Conservation (phyloP, 1,139 yeast species). For the Kodamaea alishanica region DNA sequence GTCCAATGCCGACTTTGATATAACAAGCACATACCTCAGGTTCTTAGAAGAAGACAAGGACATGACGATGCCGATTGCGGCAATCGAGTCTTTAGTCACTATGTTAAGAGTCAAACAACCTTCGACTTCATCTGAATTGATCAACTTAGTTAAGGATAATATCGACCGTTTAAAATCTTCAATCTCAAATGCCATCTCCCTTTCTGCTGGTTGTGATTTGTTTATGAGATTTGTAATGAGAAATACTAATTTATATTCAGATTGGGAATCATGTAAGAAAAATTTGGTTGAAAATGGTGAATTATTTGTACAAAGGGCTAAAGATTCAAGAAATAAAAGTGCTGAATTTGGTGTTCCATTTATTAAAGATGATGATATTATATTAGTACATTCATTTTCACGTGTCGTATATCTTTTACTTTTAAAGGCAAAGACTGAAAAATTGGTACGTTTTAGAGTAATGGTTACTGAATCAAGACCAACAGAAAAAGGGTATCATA, state of each 20-base stretch:
- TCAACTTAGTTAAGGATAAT: conserved; percentile 73
- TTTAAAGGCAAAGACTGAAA: conserved; percentile 64
- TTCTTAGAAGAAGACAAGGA: conserved; percentile 85
- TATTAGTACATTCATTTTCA: conserved; percentile 87
- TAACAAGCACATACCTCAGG: conserved; percentile 71
- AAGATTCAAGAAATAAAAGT: conserved; percentile 80
- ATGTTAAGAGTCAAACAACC: conserved; percentile 80
- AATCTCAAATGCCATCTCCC: conserved; percentile 85
- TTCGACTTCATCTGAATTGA: conserved; percentile 88
- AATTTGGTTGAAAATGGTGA: conserved; percentile 93
- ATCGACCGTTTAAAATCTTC: conserved; percentile 69
- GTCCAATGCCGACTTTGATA: conserved; percentile 55
- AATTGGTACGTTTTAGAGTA: conserved; percentile 79
- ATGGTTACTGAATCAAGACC: conserved; percentile 93
- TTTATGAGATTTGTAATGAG: conserved; percentile 90
- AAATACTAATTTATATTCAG: conserved; percentile 83
- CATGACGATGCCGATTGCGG: conserved; percentile 99
- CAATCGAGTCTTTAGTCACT: conserved; percentile 89
- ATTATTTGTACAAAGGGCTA: conserved; percentile 86
- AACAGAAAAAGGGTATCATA: conserved; percentile 69
- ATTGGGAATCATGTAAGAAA: conserved; percentile 92
- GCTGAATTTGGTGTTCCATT: conserved; percentile 87
- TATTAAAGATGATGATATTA: conserved; percentile 87
- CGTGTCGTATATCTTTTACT: conserved; percentile 83
- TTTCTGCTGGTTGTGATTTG: conserved; percentile 96